Evolutionary conservation across 306 rosid species (phyloP).

Genomic region (Vigna reflexopilosa): DNA sequence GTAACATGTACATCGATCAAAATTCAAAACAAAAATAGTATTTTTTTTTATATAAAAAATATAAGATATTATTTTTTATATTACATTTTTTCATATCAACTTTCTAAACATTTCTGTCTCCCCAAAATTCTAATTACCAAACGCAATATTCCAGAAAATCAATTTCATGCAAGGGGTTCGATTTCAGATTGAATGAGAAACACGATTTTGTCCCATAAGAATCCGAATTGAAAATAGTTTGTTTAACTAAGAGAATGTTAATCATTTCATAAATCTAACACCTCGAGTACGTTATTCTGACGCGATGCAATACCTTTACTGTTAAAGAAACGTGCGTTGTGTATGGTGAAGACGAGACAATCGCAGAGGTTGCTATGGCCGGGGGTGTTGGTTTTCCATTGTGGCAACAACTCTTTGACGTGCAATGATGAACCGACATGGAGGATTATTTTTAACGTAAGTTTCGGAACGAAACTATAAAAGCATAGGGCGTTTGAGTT

Average conservation of each 20-base stretch:
- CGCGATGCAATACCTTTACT: background rate
- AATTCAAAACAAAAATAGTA: too few species aligned
- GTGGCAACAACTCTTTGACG: constrained; percentile 6
- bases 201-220: background rate
- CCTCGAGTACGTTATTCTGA: background rate
- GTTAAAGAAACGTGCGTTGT: background rate
- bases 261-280: background rate
- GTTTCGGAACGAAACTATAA: background rate
- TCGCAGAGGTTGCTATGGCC: background rate
- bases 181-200: background rate
- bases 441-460: constrained; percentile 1
- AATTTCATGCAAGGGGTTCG: too few species aligned
- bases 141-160: too few species aligned
- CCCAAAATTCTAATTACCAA: too few species aligned
- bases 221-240: background rate
- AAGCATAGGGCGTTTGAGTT: background rate
- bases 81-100: too few species aligned
- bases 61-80: too few species aligned
- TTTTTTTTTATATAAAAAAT: too few species aligned
- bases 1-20: too few species aligned
- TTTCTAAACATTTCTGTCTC: too few species aligned
- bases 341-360: constrained; percentile 25
- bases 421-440: constrained; percentile 2
- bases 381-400: background rate
- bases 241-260: background rate